phyloP scores from a whole-genome alignment of 371 early-diverging fungal genomes.

The Syncephalis fuscata region DNA sequence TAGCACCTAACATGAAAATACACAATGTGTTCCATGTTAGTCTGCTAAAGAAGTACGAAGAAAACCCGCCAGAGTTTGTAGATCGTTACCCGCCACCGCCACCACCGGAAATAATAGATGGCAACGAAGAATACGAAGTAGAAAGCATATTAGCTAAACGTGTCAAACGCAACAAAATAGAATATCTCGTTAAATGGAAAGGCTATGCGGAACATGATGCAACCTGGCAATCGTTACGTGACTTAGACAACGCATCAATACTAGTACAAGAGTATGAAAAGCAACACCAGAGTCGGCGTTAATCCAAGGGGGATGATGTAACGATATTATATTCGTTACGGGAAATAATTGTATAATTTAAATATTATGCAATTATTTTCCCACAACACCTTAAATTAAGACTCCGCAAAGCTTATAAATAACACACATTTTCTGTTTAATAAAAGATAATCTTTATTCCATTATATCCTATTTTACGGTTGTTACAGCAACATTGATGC shows the following conservation, averaged over 20 bases:
- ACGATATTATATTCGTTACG: too few relatives aligned
- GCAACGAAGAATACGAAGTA: neutral
- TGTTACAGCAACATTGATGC: too few relatives aligned
- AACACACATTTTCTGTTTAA: too few relatives aligned
- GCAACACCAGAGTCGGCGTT: too few relatives aligned
- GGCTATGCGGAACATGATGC: constrained; percentile 3
- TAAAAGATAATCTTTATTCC: too few relatives aligned
- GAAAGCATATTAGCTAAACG: neutral
- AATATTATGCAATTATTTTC: too few relatives aligned
- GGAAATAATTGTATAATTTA: too few relatives aligned
- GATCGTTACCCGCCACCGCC: neutral
- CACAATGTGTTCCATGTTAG: constrained; percentile 2
- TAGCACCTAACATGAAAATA: constrained; percentile 1
- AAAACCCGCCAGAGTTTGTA: neutral
- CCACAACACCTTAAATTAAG: too few relatives aligned
- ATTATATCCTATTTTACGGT: too few relatives aligned
- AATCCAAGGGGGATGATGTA: too few relatives aligned
- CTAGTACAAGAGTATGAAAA: too few relatives aligned
- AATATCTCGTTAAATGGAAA: constrained; percentile 3
- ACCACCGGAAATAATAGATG: neutral
- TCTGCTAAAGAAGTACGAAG: neutral
- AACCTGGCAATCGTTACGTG: constrained; percentile 1
- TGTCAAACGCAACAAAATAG: neutral
- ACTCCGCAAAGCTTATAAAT: too few relatives aligned
- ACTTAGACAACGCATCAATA: neutral